Evolutionary conservation across 2,329 filamentous ascomycete genomes (phyloP).

Genomic region (Botryosphaeria agaves): DNA sequence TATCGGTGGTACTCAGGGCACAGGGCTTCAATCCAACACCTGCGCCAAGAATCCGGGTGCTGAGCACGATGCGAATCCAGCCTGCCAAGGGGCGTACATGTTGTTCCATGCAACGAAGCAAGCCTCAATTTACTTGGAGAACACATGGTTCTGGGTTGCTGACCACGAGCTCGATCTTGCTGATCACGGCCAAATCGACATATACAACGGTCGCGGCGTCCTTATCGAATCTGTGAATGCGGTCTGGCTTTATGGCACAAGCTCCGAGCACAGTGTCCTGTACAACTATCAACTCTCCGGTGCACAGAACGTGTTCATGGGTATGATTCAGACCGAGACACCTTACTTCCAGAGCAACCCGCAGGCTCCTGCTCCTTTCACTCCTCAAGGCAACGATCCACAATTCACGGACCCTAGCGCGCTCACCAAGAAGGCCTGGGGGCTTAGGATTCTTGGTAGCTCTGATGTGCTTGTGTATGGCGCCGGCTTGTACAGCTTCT

Average conservation of each 20-base stretch:
- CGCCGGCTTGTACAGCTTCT: conserved; percentile 39
- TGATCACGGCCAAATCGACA: conserved; percentile 58
- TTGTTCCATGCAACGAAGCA: conserved; percentile 37
- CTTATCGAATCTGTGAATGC: conserved; percentile 60
- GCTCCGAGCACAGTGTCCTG: conserved; percentile 47
- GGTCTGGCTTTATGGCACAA: conserved; percentile 56
- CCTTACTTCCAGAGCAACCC: conserved; percentile 56
- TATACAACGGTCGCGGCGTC: conserved; percentile 78
- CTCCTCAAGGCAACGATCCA: conserved; percentile 23
- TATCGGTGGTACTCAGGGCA: conserved; percentile 73
- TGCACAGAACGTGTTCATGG: conserved; percentile 44
- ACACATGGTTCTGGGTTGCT: conserved; percentile 78
- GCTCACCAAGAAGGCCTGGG: conserved; percentile 26
- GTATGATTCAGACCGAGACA: conserved; percentile 51
- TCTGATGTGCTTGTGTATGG: conserved; percentile 27
- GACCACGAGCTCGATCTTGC: conserved; percentile 72
- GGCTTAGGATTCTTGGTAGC: conserved; percentile 22
- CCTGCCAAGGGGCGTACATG: conserved; percentile 58
- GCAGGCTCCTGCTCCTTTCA: conserved; percentile 39
- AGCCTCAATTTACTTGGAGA: conserved; percentile 64
- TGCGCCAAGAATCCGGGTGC: conserved; percentile 61
- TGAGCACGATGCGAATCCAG: conserved; percentile 41
- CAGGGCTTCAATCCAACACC: conserved; percentile 59
- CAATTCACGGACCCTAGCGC: conserved; percentile 16
- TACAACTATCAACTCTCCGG: conserved; percentile 53